A percentile compares a stretch with the other conserved stretches of the same genome.
Evolutionary conservation across 495 filamentous ascomycete genomes (phyloP).

Genomic region (Bathelium albidoporum): DNA sequence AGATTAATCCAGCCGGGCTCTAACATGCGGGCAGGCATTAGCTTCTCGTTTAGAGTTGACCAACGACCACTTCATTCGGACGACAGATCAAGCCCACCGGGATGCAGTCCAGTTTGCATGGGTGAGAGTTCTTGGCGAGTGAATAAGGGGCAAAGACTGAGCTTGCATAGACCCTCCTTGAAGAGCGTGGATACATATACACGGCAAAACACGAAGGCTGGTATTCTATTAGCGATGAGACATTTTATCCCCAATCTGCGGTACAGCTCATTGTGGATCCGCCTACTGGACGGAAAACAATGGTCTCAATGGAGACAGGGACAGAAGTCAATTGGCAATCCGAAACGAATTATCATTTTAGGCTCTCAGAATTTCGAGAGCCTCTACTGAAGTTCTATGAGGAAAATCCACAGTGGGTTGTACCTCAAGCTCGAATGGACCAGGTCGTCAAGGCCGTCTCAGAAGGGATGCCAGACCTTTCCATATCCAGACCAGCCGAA

Average conservation of each 20-base stretch:
- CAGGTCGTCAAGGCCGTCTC: slow-evolving; percentile 59
- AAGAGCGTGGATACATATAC: slow-evolving; percentile 72
- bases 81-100: slow-evolving; percentile 70
- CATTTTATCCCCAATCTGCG: slow-evolving; percentile 72
- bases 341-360: slow-evolving; percentile 94
- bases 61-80: slow-evolving; percentile 82
- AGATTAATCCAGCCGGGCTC: background rate
- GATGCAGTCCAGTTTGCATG: slow-evolving; percentile 89
- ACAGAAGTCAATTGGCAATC: slow-evolving; percentile 90
- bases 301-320: slow-evolving; percentile 78
- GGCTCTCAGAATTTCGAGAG: slow-evolving; percentile 68
- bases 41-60: slow-evolving; percentile 56
- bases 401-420: slow-evolving; percentile 58
- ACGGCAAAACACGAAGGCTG: slow-evolving; percentile 79
- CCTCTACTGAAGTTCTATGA: slow-evolving; percentile 68
- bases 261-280: slow-evolving; percentile 68
- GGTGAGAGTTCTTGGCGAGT: slow-evolving; percentile 34
- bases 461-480: slow-evolving; percentile 70
- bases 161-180: slow-evolving; percentile 36
- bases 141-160: slow-evolving; percentile 18
- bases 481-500: slow-evolving; percentile 70
- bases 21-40: slow-evolving; percentile 40
- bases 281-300: slow-evolving; percentile 66
- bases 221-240: slow-evolving; percentile 95
- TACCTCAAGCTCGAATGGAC: slow-evolving; percentile 53